These are phyloP conservation scores for Drechslera avenae DNA, from an alignment of 2,329 filamentous ascomycete genomes.

Conservation along the genomic window DNA sequence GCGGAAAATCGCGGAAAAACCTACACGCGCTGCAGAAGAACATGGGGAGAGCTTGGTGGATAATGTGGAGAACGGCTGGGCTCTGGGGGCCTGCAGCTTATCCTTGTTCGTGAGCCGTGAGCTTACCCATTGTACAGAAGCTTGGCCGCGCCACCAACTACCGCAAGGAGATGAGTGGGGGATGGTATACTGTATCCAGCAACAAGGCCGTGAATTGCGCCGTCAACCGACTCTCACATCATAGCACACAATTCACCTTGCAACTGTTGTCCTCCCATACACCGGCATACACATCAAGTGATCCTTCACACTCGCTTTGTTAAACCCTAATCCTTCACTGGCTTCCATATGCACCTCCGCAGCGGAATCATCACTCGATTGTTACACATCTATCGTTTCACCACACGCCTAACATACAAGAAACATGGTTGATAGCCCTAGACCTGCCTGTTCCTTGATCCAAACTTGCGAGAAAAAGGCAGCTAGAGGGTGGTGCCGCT, in stretches of 20 bases:
- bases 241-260: neutral
- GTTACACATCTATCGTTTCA: too few relatives aligned
- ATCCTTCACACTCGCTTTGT: too few relatives aligned
- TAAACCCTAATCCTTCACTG: too few relatives aligned
- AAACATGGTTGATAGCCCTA: neutral
- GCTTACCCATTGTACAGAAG: conserved; percentile 29
- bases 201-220: conserved; percentile 7
- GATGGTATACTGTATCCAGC: conserved; percentile 25
- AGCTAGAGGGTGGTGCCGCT: neutral
- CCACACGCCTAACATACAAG: too few relatives aligned
- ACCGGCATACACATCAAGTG: too few relatives aligned
- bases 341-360: too few relatives aligned
- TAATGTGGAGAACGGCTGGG: conserved; percentile 31
- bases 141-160: conserved; percentile 28
- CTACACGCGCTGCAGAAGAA: conserved; percentile 17
- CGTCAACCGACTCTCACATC: neutral
- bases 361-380: too few relatives aligned
- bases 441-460: neutral
- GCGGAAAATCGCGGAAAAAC: conserved; percentile 34
- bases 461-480: neutral
- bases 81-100: conserved; percentile 17
- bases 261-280: too few relatives aligned
- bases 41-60: conserved; percentile 23
- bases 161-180: conserved; percentile 12
- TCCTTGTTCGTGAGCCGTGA: conserved; percentile 15